Conservation (phyloP, 1,284 basidiomycete species). For the Limonomyces culmigenus region DNA sequence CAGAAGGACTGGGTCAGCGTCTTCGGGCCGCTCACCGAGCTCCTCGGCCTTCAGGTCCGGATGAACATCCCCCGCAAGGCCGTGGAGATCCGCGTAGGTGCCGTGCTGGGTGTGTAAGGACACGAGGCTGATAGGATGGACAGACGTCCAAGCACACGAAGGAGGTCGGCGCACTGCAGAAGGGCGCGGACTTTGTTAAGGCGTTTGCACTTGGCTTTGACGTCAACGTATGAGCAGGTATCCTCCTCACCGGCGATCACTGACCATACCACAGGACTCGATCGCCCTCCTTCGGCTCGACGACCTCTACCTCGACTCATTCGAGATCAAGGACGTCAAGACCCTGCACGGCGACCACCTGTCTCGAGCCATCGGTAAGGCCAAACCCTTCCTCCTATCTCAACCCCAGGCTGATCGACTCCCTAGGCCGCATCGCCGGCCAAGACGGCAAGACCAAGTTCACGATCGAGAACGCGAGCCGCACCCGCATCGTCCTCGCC, state of each 20-base stretch:
- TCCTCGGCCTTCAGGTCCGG: slow-evolving; percentile 84
- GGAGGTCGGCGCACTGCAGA: slow-evolving; percentile 83
- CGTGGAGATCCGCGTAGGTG: slow-evolving; percentile 81
- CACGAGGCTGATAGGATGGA: slow-evolving; percentile 2
- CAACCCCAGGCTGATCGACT: slow-evolving; percentile 2
- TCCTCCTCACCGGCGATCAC: slow-evolving; percentile 1
- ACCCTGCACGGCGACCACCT: slow-evolving; percentile 95
- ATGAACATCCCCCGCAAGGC: slow-evolving; percentile 87
- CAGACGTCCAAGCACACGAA: slow-evolving; percentile 93
- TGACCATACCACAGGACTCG: slow-evolving; percentile 52
- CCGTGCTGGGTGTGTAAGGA: slow-evolving; percentile 2
- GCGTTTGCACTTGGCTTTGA: slow-evolving; percentile 92
- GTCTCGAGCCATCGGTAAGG: slow-evolving; percentile 80
- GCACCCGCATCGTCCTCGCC: slow-evolving; percentile 91
- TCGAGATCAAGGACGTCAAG: slow-evolving; percentile 98
- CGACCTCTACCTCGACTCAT: slow-evolving; percentile 95
- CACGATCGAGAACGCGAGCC: slow-evolving; percentile 92
- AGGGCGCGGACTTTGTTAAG: slow-evolving; percentile 96
- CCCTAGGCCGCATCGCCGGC: slow-evolving; percentile 81
- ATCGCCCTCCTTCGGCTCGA: slow-evolving; percentile 90
- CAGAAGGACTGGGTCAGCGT: slow-evolving; percentile 97
- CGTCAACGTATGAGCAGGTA: slow-evolving; percentile 48
- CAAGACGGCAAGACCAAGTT: slow-evolving; percentile 98
- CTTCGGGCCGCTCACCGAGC: slow-evolving; percentile 91
- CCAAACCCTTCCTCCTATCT: background rate